Evolutionary conservation across 2,329 filamentous ascomycete species (phyloP).

Genomic region (Leptographium procerum): DNA sequence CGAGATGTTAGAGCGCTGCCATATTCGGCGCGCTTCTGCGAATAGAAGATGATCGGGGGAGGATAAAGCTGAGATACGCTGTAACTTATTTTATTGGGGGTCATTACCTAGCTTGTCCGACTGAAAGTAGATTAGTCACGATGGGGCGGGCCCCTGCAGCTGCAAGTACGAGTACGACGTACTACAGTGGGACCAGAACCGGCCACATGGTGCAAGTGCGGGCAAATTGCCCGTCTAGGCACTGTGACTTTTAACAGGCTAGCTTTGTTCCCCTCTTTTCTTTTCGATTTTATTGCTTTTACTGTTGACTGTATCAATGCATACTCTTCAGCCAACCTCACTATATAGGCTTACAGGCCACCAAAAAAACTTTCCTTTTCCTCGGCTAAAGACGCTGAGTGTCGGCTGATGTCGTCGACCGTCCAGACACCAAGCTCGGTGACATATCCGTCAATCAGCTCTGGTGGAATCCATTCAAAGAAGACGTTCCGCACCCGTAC

Average conservation of each 20-base stretch:
- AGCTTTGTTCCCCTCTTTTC: no score
- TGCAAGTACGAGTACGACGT: neutral
- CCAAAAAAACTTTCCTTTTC: slow-evolving; percentile 31
- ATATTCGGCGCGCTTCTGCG: neutral
- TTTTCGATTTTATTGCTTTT: no score
- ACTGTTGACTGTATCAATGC: no score
- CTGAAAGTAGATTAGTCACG: neutral
- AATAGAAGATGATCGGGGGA: neutral
- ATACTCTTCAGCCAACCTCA: neutral
- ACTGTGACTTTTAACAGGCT: neutral
- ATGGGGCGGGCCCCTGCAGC: neutral
- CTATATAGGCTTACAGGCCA: slow-evolving; percentile 20
- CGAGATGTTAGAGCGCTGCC: neutral
- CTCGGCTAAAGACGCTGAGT: slow-evolving; percentile 24
- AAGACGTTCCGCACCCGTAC: slow-evolving; percentile 37
- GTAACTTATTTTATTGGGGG: no score
- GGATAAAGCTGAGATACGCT: neutral
- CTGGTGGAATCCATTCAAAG: slow-evolving; percentile 47
- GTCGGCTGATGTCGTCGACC: slow-evolving; percentile 25
- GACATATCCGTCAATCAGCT: slow-evolving; percentile 40
- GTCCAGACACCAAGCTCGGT: slow-evolving; percentile 39
- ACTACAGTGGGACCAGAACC: neutral
- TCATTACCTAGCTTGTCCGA: no score
- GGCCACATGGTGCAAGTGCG: no score
- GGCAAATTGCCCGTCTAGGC: neutral